phyloP scores from a whole-genome alignment of 495 filamentous ascomycete species.

The Polyplosphaeria fusca region DNA sequence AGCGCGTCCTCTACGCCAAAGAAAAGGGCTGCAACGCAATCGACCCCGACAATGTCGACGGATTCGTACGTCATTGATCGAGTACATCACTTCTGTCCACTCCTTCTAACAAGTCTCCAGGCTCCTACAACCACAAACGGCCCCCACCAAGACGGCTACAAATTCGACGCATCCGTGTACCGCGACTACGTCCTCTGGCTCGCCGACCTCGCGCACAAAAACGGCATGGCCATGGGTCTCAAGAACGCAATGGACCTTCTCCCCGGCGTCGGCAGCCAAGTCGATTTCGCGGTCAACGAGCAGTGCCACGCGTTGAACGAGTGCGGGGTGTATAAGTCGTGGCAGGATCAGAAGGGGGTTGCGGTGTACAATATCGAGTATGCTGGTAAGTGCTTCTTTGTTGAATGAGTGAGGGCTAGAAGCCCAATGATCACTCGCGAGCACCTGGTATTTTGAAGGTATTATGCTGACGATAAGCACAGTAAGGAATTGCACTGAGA shows the following conservation, averaged over 20 bases:
- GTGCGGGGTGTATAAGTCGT: slow-evolving; percentile 52
- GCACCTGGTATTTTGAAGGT: no score
- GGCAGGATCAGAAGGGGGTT: slow-evolving; percentile 55
- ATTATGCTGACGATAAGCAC: no score
- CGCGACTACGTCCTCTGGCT: slow-evolving; percentile 59
- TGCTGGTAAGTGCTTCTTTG: no score
- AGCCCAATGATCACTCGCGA: no score
- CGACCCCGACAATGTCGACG: slow-evolving; percentile 72
- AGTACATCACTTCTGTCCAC: no score
- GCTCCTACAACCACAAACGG: no score
- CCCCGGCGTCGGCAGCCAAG: slow-evolving; percentile 49
- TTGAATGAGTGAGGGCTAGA: no score
- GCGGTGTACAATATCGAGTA: slow-evolving; percentile 74
- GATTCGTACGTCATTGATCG: slow-evolving; percentile 50
- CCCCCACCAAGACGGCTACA: slow-evolving; percentile 52
- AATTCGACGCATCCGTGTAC: slow-evolving; percentile 50
- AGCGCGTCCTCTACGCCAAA: slow-evolving; percentile 54
- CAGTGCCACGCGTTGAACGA: slow-evolving; percentile 58
- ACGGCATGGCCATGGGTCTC: slow-evolving; percentile 54
- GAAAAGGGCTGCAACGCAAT: slow-evolving; percentile 65
- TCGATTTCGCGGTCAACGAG: slow-evolving; percentile 70
- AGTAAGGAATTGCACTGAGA: slow-evolving; percentile 2
- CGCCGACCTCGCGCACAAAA: slow-evolving; percentile 48
- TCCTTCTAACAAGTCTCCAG: no score
- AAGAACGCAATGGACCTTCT: slow-evolving; percentile 65